A percentile compares a stretch with the other conserved stretches of the same genome.
phyloP scores from a whole-genome alignment of 331 rosid genomes.

The Acacia pycnantha region DNA sequence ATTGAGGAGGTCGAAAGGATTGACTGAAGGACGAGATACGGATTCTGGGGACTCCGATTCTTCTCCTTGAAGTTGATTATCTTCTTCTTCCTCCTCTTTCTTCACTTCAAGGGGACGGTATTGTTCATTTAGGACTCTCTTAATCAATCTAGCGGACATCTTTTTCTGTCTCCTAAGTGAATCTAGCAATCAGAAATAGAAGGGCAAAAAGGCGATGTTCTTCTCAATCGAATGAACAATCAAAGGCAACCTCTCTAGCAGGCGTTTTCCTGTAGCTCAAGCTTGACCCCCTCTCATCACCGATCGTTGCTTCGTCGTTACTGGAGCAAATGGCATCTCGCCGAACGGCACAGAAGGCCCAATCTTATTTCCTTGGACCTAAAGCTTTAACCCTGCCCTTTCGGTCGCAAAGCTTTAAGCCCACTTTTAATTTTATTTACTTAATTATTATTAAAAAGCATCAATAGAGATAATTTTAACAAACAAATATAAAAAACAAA shows the following conservation, averaged over 20 bases:
- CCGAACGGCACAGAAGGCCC: not conserved
- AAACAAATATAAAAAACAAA: too few relatives aligned
- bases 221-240: not conserved
- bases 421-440: not conserved
- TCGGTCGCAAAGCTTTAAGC: not conserved
- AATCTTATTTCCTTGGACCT: not conserved
- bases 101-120: conserved; percentile 40
- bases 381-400: not conserved
- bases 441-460: too few relatives aligned
- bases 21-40: conserved; percentile 47
- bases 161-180: conserved; percentile 1
- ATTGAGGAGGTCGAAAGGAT: conserved; percentile 82
- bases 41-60: conserved; percentile 35
- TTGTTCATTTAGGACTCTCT: conserved; percentile 65
- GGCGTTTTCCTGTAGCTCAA: not conserved
- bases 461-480: too few relatives aligned
- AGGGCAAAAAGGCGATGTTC: not conserved
- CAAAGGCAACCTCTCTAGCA: not conserved
- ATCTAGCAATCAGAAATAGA: not conserved
- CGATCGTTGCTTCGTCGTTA: not conserved
- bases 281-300: not conserved
- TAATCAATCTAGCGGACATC: conserved; percentile 87
- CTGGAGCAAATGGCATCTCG: not conserved
- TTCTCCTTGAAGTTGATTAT: conserved; percentile 29
- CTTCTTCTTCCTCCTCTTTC: conserved; percentile 49